Base-by-base conservation (phyloP, 164 flowering plant genomes). In the Euptelea pleiosperma region DNA sequence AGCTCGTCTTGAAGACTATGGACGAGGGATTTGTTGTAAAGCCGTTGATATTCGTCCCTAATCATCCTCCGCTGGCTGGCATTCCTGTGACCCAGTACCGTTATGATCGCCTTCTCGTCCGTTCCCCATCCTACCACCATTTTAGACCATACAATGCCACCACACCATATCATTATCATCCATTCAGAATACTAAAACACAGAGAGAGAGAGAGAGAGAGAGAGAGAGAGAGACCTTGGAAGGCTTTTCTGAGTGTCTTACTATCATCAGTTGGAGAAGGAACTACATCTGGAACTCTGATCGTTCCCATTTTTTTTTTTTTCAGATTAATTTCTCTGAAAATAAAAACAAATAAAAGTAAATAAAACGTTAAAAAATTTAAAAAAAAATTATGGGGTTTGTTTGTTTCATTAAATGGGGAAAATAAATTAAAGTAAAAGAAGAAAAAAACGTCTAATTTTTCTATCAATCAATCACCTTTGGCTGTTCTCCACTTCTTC, bases 31-130 rank as follows among this genome's bases (percentile, higher is more conserved):
- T 80, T 69, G 4, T 81, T 76, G 75, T 81, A 85, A 28, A 82
- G 78, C 53, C 79, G 65, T 37, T 75, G 73, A 68, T 84, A 90
- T 15, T 85, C 67, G 1, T 87, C 82, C 55, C 77, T 78, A 59
- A 90, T 90, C 54, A 52, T 57, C 68, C 43, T 78, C 66, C 86
- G 75, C 52, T 90, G 95, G 24, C 29, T 68, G 43, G 84, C 89
- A 76, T 79, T 81, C 59, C 97, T 76, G 16, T 73, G 87, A 8
- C 87, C 92, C 68, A 87, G 47, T 35, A 90, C 60, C 73, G 52
- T 10, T 31, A 87, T 81, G 4, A 90, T 28, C 1, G 77, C 85
- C 63, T 82, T 78, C 80, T 84, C 93, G 42, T 90, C 95, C 19
- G 95, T 84, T 59, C 97, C 97, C 73, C 64, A 68, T 40, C 96